These are phyloP conservation scores for Xylaria sp. DNA, from an alignment of 2,329 filamentous ascomycete species.

Conservation along the genomic window DNA sequence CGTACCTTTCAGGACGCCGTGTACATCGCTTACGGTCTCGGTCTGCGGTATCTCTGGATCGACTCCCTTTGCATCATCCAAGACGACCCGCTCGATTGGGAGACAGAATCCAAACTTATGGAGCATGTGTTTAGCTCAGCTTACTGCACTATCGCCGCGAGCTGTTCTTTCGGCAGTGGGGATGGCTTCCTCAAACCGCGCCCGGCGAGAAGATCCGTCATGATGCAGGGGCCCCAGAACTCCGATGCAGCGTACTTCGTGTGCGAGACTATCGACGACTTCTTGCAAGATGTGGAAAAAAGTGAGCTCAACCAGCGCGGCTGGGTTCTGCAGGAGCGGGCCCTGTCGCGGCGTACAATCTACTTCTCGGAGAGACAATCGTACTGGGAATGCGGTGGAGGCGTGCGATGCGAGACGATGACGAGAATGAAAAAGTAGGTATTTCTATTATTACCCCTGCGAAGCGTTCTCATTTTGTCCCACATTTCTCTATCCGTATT, in stretches of 20 bases:
- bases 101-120: constrained; percentile 10
- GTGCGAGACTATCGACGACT: constrained; percentile 32
- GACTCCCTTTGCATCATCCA: constrained; percentile 10
- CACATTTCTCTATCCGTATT: background rate
- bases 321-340: constrained; percentile 38
- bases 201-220: constrained; percentile 9
- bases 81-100: constrained; percentile 9
- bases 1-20: constrained; percentile 16
- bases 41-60: constrained; percentile 6
- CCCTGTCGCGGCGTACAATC: constrained; percentile 33
- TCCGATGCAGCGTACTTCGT: constrained; percentile 17
- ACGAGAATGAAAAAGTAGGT: constrained; percentile 18
- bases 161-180: constrained; percentile 2
- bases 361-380: constrained; percentile 30
- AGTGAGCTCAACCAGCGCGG: constrained; percentile 26
- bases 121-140: constrained; percentile 13
- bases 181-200: constrained; percentile 18
- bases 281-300: constrained; percentile 27
- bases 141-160: constrained; percentile 15
- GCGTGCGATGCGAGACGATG: constrained; percentile 34
- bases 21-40: background rate
- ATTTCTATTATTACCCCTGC: background rate
- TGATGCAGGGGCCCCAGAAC: background rate
- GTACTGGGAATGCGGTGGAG: constrained; percentile 38
- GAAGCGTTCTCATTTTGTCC: background rate